These are phyloP conservation scores for Plantago ovata DNA, from an alignment of 257 asterid species.

Conservation along the genomic window DNA sequence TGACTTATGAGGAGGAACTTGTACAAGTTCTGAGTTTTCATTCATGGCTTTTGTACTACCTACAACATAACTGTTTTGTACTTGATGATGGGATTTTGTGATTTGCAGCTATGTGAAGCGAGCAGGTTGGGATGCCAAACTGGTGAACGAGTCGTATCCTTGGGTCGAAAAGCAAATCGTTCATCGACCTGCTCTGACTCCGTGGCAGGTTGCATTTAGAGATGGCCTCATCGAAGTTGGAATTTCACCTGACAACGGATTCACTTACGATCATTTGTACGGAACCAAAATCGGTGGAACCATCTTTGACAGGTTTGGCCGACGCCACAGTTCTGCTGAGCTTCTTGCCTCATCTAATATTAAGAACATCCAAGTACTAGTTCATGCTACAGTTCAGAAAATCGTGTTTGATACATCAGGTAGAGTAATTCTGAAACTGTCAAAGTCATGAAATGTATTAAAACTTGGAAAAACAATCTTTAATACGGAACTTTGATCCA, in stretches of 20 bases:
- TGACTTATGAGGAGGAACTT: too few species aligned
- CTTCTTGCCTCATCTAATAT: conserved; percentile 76
- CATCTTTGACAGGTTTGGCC: conserved; percentile 72
- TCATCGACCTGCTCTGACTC: conserved; percentile 60
- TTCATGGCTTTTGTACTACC: too few species aligned
- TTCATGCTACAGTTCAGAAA: conserved; percentile 73
- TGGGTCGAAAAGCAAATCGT: conserved; percentile 97
- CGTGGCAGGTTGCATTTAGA: conserved; percentile 74
- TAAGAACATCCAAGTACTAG: conserved; percentile 53
- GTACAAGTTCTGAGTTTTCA: neutral
- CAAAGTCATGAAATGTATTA: neutral
- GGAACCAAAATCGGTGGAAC: conserved; percentile 99
- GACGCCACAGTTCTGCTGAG: conserved; percentile 95
- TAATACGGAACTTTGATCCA: conserved; percentile 16
- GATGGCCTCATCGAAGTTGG: conserved; percentile 82
- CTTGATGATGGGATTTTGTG: conserved; percentile 16
- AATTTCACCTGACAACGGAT: conserved; percentile 89
- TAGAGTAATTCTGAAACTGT: conserved; percentile 8
- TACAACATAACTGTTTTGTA: neutral
- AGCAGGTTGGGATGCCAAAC: conserved; percentile 80
- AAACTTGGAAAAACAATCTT: neutral
- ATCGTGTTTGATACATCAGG: conserved; percentile 67
- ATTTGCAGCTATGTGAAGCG: conserved; percentile 52
- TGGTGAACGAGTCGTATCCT: conserved; percentile 81
- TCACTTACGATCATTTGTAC: conserved; percentile 80